Percentiles rank a stretch among this genome's conserved stretches.
Evolutionary conservation across 495 filamentous ascomycete species (phyloP).

Genomic region (Lasiosphaeria ovina): DNA sequence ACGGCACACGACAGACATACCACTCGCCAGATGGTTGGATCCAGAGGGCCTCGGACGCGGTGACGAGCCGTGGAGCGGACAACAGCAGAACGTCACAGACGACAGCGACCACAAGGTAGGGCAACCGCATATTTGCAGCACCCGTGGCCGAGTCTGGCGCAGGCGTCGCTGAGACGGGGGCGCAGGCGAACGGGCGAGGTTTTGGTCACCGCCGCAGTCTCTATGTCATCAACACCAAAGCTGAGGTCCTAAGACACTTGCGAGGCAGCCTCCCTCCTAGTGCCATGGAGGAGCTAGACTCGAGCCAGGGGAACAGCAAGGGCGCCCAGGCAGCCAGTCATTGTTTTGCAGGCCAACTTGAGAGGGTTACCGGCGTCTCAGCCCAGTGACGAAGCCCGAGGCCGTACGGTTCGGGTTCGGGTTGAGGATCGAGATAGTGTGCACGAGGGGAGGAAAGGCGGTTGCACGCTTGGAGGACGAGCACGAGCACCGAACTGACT

Average conservation of each 20-base stretch:
- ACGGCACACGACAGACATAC: constrained; percentile 28
- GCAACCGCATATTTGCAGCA: constrained; percentile 36
- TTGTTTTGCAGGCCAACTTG: constrained; percentile 3
- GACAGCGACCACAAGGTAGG: constrained; percentile 32
- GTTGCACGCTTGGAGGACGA: too few species aligned
- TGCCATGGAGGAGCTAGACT: constrained; percentile 31
- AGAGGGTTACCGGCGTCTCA: neutral
- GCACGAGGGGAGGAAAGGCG: neutral
- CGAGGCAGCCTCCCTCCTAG: constrained; percentile 23
- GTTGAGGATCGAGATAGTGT: too few species aligned
- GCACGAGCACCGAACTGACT: neutral
- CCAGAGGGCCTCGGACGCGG: constrained; percentile 38
- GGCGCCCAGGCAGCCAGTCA: constrained; percentile 14
- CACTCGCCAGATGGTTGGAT: constrained; percentile 43
- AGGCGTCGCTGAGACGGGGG: constrained; percentile 15
- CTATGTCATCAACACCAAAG: constrained; percentile 9
- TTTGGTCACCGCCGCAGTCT: constrained; percentile 16
- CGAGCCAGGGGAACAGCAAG: constrained; percentile 11
- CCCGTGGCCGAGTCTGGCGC: constrained; percentile 22
- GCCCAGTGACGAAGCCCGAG: neutral
- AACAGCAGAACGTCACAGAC: constrained; percentile 40
- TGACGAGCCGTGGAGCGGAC: constrained; percentile 33
- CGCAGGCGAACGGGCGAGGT: constrained; percentile 6
- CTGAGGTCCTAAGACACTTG: constrained; percentile 31
- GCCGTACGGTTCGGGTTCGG: too few species aligned